phyloP scores from a whole-genome alignment of 495 filamentous ascomycete genomes.

The Amphirosellinia nigrospora region DNA sequence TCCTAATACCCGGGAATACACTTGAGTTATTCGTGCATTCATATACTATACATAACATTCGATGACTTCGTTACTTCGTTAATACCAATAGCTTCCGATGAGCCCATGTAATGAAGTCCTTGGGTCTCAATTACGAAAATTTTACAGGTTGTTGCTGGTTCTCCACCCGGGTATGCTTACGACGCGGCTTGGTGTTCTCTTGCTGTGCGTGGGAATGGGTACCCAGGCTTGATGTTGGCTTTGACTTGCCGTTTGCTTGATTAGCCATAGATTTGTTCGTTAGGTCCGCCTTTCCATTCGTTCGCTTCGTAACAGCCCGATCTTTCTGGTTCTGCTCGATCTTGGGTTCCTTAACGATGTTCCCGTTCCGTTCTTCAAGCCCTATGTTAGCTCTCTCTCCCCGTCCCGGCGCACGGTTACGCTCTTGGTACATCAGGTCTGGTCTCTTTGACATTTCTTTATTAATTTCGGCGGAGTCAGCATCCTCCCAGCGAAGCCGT shows the following conservation, averaged over 20 bases:
- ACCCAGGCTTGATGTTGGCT: conserved; percentile 4
- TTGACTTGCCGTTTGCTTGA: not conserved
- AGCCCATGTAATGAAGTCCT: not conserved
- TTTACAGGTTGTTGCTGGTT: conserved; percentile 15
- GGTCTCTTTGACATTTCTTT: conserved; percentile 45
- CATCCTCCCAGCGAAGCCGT: conserved; percentile 62
- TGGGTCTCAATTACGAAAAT: conserved; percentile 2
- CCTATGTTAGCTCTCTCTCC: not conserved
- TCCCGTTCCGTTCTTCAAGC: conserved; percentile 8
- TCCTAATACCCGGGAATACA: conserved; percentile 11
- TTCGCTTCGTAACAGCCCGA: not conserved
- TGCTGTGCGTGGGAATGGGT: conserved; percentile 5
- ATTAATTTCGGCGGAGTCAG: conserved; percentile 51
- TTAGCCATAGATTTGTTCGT: conserved; percentile 9
- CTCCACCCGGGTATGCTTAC: conserved; percentile 14
- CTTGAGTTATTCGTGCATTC: conserved; percentile 1
- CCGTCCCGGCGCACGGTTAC: conserved; percentile 37
- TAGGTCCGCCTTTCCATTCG: conserved; percentile 4
- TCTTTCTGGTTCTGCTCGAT: conserved; percentile 12
- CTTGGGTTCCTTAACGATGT: conserved; percentile 3
- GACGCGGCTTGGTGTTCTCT: conserved; percentile 14
- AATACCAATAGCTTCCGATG: not conserved
- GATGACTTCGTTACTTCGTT: conserved; percentile 8
- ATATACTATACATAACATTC: conserved; percentile 25
- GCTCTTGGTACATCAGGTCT: conserved; percentile 29